Percentiles rank a stretch among this genome's conserved stretches.
Evolutionary conservation across 257 asterid species (phyloP).

Genomic region (Gentiana straminea): DNA sequence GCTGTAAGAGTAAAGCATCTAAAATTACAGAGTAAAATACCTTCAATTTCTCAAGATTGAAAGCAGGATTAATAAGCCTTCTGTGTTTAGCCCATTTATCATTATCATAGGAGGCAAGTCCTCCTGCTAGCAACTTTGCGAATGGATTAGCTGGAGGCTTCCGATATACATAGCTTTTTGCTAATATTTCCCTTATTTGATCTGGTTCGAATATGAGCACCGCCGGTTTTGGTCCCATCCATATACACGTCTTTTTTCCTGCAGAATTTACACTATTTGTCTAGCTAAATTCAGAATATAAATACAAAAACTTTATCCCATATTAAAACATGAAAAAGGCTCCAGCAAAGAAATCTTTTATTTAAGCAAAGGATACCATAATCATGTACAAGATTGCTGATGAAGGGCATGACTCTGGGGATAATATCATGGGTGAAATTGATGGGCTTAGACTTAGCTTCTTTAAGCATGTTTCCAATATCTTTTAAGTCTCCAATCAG

Average conservation of each 20-base stretch:
- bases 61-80: constrained; percentile 42
- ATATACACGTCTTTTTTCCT: constrained; percentile 35
- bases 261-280: neutral
- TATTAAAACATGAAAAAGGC: no score
- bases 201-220: constrained; percentile 31
- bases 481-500: no score
- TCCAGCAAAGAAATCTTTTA: no score
- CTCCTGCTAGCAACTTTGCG: constrained; percentile 19
- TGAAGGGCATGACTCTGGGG: no score
- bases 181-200: constrained; percentile 32
- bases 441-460: no score
- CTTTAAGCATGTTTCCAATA: no score
- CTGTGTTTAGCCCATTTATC: constrained; percentile 61
- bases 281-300: no score
- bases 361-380: no score
- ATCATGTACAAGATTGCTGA: no score
- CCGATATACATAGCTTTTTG: constrained; percentile 27
- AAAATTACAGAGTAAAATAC: constrained; percentile 3
- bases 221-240: constrained; percentile 38
- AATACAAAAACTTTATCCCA: no score
- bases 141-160: constrained; percentile 23
- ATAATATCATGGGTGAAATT: no score
- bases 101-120: constrained; percentile 24
- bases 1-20: no score
- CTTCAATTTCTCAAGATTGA: constrained; percentile 40